Evolutionary conservation across 768 basidiomycete genomes (phyloP).

Genomic region (Boletellus sp.): DNA sequence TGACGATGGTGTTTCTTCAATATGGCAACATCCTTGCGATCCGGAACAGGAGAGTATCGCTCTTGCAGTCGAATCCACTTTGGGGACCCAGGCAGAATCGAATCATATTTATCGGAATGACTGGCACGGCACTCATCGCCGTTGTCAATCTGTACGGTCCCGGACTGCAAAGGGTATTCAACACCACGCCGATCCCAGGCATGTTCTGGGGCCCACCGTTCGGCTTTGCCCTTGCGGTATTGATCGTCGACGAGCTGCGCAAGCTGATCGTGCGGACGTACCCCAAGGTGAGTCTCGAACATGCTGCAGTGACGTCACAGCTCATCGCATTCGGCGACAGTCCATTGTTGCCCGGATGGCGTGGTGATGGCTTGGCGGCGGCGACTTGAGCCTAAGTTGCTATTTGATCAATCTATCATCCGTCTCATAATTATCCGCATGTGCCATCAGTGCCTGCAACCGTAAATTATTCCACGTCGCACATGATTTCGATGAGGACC

Average conservation of each 20-base stretch:
- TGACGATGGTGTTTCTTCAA: conserved; percentile 47
- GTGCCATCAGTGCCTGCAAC: not conserved
- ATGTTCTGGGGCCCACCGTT: conserved; percentile 51
- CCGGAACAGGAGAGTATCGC: conserved; percentile 43
- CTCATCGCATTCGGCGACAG: conserved; percentile 18
- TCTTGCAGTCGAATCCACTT: conserved; percentile 42
- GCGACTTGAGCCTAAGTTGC: not conserved
- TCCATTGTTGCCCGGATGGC: conserved; percentile 38
- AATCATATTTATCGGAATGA: conserved; percentile 36
- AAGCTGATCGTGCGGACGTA: conserved; percentile 44
- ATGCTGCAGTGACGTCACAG: not conserved
- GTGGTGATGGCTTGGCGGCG: conserved; percentile 25
- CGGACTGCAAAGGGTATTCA: conserved; percentile 42
- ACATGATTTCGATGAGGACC: not conserved
- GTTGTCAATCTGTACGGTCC: conserved; percentile 42
- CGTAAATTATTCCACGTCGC: not conserved
- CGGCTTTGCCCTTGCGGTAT: conserved; percentile 38
- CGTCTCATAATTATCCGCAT: no score
- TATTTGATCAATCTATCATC: not conserved
- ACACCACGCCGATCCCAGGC: conserved; percentile 40
- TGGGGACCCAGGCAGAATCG: conserved; percentile 47
- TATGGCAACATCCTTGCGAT: conserved; percentile 41
- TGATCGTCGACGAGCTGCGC: conserved; percentile 42
- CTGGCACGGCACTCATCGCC: conserved; percentile 40
- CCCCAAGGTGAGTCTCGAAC: conserved; percentile 34